Percentiles rank a stretch among this genome's conserved stretches.
Evolutionary conservation across 768 basidiomycete species (phyloP).

Genomic region (Leccinellum albellum): DNA sequence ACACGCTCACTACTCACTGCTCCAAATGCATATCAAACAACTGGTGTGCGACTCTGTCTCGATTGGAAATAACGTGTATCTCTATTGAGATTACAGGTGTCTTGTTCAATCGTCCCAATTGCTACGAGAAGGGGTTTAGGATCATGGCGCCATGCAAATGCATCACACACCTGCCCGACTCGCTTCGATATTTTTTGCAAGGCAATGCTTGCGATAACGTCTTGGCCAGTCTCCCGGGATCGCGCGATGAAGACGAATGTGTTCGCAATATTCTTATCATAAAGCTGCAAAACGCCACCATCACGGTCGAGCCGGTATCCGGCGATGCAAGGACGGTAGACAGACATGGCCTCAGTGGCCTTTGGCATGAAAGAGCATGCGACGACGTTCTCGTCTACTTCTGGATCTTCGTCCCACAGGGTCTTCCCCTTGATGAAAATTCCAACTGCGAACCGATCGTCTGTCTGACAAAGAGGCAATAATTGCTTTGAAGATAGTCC

Average conservation of each 20-base stretch:
- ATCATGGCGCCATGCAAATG: neutral
- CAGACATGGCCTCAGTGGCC: slow-evolving; percentile 44
- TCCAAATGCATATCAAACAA: slow-evolving; percentile 66
- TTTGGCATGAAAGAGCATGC: slow-evolving; percentile 61
- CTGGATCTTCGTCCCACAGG: slow-evolving; percentile 56
- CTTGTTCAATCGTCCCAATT: slow-evolving; percentile 56
- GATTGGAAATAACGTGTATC: slow-evolving; percentile 66
- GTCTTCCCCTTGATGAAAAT: slow-evolving; percentile 62
- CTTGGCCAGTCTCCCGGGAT: slow-evolving; percentile 40
- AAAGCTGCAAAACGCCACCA: slow-evolving; percentile 56
- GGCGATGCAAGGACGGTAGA: slow-evolving; percentile 45
- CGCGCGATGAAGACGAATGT: slow-evolving; percentile 59
- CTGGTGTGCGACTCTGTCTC: slow-evolving; percentile 63
- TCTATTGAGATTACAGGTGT: slow-evolving; percentile 52
- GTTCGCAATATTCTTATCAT: slow-evolving; percentile 46
- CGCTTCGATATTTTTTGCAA: slow-evolving; percentile 54
- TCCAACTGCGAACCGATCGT: slow-evolving; percentile 57
- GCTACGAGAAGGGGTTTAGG: slow-evolving; percentile 33
- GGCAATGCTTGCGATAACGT: slow-evolving; percentile 57
- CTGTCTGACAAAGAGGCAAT: slow-evolving; percentile 38
- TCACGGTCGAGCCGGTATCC: slow-evolving; percentile 57
- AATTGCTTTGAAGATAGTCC: no score
- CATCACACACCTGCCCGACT: slow-evolving; percentile 44
- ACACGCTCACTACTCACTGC: slow-evolving; percentile 50
- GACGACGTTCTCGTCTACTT: slow-evolving; percentile 55